Evolutionary conservation across 192 early-diverging fungal species (phyloP).

Genomic region (Oehlia diaphana): DNA sequence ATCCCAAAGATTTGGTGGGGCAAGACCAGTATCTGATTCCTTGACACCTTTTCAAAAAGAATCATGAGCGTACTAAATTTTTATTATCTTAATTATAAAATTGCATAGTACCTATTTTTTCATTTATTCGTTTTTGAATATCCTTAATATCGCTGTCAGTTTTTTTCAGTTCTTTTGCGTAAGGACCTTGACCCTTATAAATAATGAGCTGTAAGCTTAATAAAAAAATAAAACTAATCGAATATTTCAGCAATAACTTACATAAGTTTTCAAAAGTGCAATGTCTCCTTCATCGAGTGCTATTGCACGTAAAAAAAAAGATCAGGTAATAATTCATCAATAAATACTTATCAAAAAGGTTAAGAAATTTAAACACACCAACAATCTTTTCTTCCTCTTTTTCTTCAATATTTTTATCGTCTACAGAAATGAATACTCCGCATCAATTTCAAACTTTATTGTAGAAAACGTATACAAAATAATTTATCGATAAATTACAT

Average conservation of each 20-base stretch:
- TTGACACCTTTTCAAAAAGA: conserved; percentile 73
- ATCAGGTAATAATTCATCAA: not conserved
- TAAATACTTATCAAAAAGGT: not conserved
- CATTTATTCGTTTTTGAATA: conserved; percentile 96
- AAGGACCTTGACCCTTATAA: conserved; percentile 92
- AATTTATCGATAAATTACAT: conserved; percentile 55
- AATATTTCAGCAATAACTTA: conserved; percentile 36
- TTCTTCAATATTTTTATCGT: conserved; percentile 78
- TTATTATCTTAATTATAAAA: not conserved
- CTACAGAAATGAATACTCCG: conserved; percentile 38
- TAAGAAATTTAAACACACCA: conserved; percentile 37
- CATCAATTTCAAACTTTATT: not conserved
- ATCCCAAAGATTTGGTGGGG: conserved; percentile 98
- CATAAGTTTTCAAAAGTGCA: conserved; percentile 90
- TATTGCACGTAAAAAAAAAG: conserved; percentile 27
- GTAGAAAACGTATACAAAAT: not conserved
- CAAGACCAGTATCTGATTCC: conserved; percentile 97
- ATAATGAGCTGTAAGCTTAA: not conserved
- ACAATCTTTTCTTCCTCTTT: conserved; percentile 86
- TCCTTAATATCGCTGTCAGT: conserved; percentile 96
- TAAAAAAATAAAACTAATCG: not conserved
- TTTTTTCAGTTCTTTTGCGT: conserved; percentile 92
- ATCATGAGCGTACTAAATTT: not conserved
- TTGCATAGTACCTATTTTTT: conserved; percentile 81
- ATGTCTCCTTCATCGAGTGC: conserved; percentile 92